Evolutionary conservation across 345 rosid genomes (phyloP), one percentile per base, ranked within the genome.

Genomic region (Atalantia buxifolia): DNA sequence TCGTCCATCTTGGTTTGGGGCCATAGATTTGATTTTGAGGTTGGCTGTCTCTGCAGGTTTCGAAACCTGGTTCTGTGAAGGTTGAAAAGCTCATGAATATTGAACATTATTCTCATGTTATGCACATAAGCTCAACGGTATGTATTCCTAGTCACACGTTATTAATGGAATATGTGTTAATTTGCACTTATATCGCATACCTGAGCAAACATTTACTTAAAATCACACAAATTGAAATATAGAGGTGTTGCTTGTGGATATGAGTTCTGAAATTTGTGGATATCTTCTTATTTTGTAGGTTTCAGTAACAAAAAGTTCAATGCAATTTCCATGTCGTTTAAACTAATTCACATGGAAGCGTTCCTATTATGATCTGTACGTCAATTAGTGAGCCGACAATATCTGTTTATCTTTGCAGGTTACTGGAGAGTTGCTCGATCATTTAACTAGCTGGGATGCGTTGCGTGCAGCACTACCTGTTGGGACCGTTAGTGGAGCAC

Each of bases 111-210:
- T 95, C 97, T 62, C 98, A 95, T 87, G 99, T 95, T 64, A 95
- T 94, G 99, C 97, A 94, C 90, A 91, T 95, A 63, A 95, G 98
- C 84, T 95, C 99, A 40, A 94, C 94, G 67, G 97, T 95, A 87
- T 66, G 87, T 64, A 62, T 42, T 61, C 24, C 66, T 77, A n/a
- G 56, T 56, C 45, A 65, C 75, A 57, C 3, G 77, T 28, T 71
- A 63, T 31, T 25, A 38, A 63, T 69, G 71, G 4, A 28, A 12
- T 18, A 64, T 31, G 5, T 22, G 18, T 30, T 33, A 14, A 1
- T 3, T 71, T 48, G 18, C 48, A n/a, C 24, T 30, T 25, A 65
- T 64, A 7, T 69, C 13, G 48, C 14, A 9, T 9, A 25, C 35
- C 2, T 70, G 73, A 42, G 55, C 64, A 19, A 81, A 10, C 21